Evolutionary conservation across 805 yeast genomes (phyloP).

Genomic region (Candida namnaoensis): DNA sequence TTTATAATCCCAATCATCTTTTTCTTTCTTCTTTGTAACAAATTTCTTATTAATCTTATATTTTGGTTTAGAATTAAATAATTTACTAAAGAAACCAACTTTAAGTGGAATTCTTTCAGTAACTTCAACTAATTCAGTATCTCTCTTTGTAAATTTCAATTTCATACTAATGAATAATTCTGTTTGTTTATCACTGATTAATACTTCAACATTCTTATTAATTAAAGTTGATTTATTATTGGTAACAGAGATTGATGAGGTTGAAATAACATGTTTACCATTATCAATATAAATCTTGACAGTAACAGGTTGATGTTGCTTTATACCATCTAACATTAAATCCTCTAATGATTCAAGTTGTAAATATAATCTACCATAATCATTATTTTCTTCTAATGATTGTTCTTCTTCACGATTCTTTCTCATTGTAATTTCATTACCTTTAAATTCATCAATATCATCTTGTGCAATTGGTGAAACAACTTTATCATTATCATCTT

Average conservation of each 20-base stretch:
- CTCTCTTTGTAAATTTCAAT: conserved; percentile 40
- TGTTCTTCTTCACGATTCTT: conserved; percentile 2
- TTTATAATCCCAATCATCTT: conserved; percentile 52
- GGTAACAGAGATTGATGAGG: conserved; percentile 36
- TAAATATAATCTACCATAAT: conserved; percentile 31
- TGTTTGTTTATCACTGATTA: conserved; percentile 44
- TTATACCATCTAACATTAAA: conserved; percentile 35
- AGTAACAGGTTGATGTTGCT: conserved; percentile 28
- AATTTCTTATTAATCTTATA: conserved; percentile 31
- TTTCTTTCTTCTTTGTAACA: conserved; percentile 36
- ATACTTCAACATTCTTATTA: conserved; percentile 72
- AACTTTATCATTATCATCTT: too few species aligned
- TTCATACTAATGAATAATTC: conserved; percentile 70
- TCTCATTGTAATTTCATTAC: conserved; percentile 1
- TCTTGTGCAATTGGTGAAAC: too few species aligned
- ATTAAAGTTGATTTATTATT: conserved; percentile 24
- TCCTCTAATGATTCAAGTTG: conserved; percentile 41
- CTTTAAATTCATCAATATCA: neutral
- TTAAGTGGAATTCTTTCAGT: conserved; percentile 44
- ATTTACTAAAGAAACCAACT: conserved; percentile 34
- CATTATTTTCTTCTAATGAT: conserved; percentile 18
- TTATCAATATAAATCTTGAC: conserved; percentile 53
- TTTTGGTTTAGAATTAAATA: conserved; percentile 31
- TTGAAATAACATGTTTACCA: conserved; percentile 71
- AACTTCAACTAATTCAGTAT: conserved; percentile 48